Base-by-base conservation (phyloP, 352 stramenopile species). In the Phytophthora crassamura region DNA sequence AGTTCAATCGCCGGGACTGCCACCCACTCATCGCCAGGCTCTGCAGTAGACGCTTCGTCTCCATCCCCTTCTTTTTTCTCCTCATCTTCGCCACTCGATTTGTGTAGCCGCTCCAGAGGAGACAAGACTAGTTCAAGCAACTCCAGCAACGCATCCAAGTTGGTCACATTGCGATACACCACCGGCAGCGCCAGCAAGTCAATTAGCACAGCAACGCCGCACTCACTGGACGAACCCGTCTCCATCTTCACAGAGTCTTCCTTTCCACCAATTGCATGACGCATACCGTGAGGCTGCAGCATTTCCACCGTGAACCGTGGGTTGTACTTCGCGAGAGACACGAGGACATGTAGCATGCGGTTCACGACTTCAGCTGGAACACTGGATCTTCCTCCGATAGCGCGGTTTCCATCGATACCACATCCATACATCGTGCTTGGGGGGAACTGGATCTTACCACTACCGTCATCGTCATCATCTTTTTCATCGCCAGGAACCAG, bases 121-220 rank as follows among this genome's bases (percentile, higher is more conserved):
- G 88, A 82, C 10, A 98, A 72, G 40, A 98, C 75, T 45, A 89
- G 61, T 70, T 99, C 95, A 9, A 99, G 71, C 9, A 99, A 66
- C 63, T 95, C 86, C 1, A 99, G 76, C 32, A 98, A 72, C 36
- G 96, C 88, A 59, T 99, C 95, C 22, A 99, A 74, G 59, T 96
- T 97, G 14, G 86, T 88, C n/a, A 84, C 82, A 46, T 93, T 98
- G 40, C 92, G 85, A 36, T 77, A 86, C 38, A 98, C 92, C 36
- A 90, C 72, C 10, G 91, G 76, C 20, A 91, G 78, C 14, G 84
- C 70, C 34, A 99, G 63, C 35, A 99, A 79, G 67, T 98, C 94
- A 7, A 98, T 74, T 10, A 98, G 52, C 32, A 91, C 69, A 18
- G 75, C 66, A 80, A 82, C 74, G 8, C 83, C 77, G 40, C 76